Evolutionary conservation across 768 basidiomycete genomes (phyloP), one percentile per base, ranked within the genome.

Genomic region (Russula ochroleuca): DNA sequence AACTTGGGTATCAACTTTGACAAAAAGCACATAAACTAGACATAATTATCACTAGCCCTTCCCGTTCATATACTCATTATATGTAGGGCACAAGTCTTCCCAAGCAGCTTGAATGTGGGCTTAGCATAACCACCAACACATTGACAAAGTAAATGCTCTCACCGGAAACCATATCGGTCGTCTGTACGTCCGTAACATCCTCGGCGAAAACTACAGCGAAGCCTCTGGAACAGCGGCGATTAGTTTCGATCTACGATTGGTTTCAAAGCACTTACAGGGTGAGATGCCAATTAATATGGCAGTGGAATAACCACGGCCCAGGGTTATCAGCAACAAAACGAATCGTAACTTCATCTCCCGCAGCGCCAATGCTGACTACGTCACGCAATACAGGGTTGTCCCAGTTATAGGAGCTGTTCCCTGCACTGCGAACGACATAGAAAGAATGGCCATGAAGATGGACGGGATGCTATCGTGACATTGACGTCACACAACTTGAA

Each of bases 271-370:
- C 31, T 51, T 3, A 51, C 31, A 3, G 1, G 8, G n/a, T 11
- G 17, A 51, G 14, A n/a, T 51, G 50, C 51, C 33, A 52, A 14
- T 52, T 33, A 19, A 52, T 52, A 33, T 52, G 51, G 51, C 51
- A 52, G 19, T 52, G 51, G 33, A 52, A 21, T n/a, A 52, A 35
- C 51, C 51, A 52, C n/a, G 33, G 21, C 9, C 51, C 51, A 21
- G 51, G 51, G n/a, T 52, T 52, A 33, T 52, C 33, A 1, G 33
- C 70, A 0, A 62, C 28, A 49, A 52, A 52, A 15, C 51, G 51
- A n/a, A 52, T 52, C 6, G 51, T 52, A n/a, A 52, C 51, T 2
- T 52, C n/a, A 21, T 52, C 51, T 14, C n/a, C 19, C 11, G 33
- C 7, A 5, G 2, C 6, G 17, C 51, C 51, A 13, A 52, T 52